These are phyloP conservation scores for Blumeriella jaapii DNA, from an alignment of 2,329 filamentous ascomycete genomes.

Conservation along the genomic window DNA sequence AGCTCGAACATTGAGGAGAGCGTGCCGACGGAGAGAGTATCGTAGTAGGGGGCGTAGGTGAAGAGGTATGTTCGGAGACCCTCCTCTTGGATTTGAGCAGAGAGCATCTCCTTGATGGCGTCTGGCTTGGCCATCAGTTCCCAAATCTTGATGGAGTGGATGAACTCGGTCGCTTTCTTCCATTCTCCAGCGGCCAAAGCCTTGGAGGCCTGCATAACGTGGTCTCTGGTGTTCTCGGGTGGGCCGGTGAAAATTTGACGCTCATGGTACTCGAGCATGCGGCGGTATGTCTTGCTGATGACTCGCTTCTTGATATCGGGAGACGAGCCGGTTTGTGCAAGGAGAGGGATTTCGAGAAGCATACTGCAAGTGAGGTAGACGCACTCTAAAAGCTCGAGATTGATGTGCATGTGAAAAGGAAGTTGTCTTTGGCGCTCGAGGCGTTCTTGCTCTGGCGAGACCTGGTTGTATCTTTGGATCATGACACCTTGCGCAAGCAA, in stretches of 20 bases:
- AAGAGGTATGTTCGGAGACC: slow-evolving; percentile 97
- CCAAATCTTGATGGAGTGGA: slow-evolving; percentile 99
- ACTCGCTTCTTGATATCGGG: slow-evolving; percentile 95
- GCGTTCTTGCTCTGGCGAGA: slow-evolving; percentile 94
- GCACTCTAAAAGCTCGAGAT: slow-evolving; percentile 93
- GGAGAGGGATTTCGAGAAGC: slow-evolving; percentile 93
- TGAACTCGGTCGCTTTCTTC: slow-evolving; percentile 90
- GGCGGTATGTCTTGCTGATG: slow-evolving; percentile 98
- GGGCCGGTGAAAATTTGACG: slow-evolving; percentile 97
- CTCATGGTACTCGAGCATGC: slow-evolving; percentile 99
- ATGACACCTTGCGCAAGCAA: slow-evolving; percentile 95
- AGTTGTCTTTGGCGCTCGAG: slow-evolving; percentile 94
- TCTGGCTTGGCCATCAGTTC: slow-evolving; percentile 88
- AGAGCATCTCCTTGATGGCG: slow-evolving; percentile 93
- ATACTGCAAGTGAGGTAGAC: slow-evolving; percentile 99
- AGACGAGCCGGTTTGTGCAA: slow-evolving; percentile 92
- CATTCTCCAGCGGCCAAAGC: slow-evolving; percentile 93
- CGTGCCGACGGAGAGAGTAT: slow-evolving; percentile 79
- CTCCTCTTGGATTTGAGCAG: slow-evolving; percentile 97
- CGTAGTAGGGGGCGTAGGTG: slow-evolving; percentile 98
- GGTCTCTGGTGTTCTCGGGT: slow-evolving; percentile 96
- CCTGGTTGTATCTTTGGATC: slow-evolving; percentile 92
- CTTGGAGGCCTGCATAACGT: slow-evolving; percentile 98
- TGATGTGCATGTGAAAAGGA: slow-evolving; percentile 99
- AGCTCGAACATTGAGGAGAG: slow-evolving; percentile 94